A percentile compares a stretch with the other conserved stretches of the same genome.
Conservation (phyloP, 352 stramenopile species). For the Globisporangium sylvaticum region DNA sequence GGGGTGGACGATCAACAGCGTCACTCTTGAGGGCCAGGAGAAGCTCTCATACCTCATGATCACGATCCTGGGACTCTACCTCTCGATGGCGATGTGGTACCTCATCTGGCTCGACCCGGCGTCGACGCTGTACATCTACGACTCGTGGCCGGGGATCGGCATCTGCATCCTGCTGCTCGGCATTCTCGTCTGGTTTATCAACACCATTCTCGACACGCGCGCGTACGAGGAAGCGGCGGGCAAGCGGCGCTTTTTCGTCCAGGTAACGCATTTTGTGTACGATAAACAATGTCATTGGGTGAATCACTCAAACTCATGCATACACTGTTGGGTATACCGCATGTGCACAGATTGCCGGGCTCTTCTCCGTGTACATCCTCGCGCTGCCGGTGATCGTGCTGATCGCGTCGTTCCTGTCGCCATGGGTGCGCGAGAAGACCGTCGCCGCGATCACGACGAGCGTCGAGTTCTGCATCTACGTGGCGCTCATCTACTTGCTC, state of each 20-base stretch:
- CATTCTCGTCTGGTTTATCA: slow-evolving; percentile 60
- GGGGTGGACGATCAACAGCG: slow-evolving; percentile 75
- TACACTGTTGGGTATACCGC: slow-evolving; percentile 2
- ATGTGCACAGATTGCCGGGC: slow-evolving; percentile 37
- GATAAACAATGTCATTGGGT: too few relatives aligned
- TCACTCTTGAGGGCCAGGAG: slow-evolving; percentile 56
- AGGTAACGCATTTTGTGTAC: slow-evolving; percentile 20
- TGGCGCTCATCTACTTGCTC: slow-evolving; percentile 61
- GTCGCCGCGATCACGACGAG: slow-evolving; percentile 50
- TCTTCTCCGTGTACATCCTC: slow-evolving; percentile 74
- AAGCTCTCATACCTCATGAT: slow-evolving; percentile 68
- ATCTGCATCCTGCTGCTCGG: slow-evolving; percentile 62
- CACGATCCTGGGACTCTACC: slow-evolving; percentile 53
- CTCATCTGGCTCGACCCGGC: slow-evolving; percentile 71
- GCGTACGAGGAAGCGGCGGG: slow-evolving; percentile 48
- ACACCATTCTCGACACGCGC: slow-evolving; percentile 61
- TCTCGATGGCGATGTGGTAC: slow-evolving; percentile 81
- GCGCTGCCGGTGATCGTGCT: slow-evolving; percentile 66
- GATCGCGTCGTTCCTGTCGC: slow-evolving; percentile 66
- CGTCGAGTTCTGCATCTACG: slow-evolving; percentile 53
- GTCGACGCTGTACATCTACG: slow-evolving; percentile 81
- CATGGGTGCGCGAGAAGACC: slow-evolving; percentile 77
- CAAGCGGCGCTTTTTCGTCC: slow-evolving; percentile 65
- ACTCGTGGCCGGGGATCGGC: slow-evolving; percentile 65
- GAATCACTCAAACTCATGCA: slow-evolving; percentile 1